Base-by-base conservation (phyloP, 176 grass and related monocot species). In the Musa itinerans region DNA sequence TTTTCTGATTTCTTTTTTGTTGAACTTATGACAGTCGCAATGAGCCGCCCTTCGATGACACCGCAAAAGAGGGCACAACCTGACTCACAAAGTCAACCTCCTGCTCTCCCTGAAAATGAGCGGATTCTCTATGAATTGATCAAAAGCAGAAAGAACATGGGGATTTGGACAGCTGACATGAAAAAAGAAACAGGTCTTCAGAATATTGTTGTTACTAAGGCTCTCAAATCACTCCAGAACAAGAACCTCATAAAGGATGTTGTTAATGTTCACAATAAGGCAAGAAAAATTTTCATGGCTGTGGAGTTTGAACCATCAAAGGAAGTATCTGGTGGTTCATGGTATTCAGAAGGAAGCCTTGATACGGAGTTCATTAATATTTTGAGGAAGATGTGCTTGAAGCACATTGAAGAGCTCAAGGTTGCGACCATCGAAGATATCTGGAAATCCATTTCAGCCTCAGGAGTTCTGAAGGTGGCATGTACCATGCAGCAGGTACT, bases 271-370 rank as follows among this genome's bases (percentile, higher is more conserved):
- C 86, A 84, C 74, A 78, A 84, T 52, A 79, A 80, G 52, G 53
- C 26, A 55, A 83, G 67, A 83, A 92, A 92, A 83, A 63, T 83
- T 51, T 88, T 81, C 83, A 88, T 92, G 89, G 86, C 72, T 81
- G 64, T 76, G 9, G 83, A 87, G 29, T 83, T 88, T 78, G 61
- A 86, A 59, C 89, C 89, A 34, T 73, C 83, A 10, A 23, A 79
- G 11, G 86, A 92, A 83, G 78, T 88, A 63, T 83, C 89, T 1
- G 89, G 86, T 1, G 86, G 89, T 15, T 71, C 81, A 54, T 92
- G 89, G 89, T 92, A 86, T 74, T 82, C 80, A 76, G 73, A 88
- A 11, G 89, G 89, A 29, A 76, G 61, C 50, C 86, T 92, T 50
- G 85, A 88, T 48, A 69, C 57, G 8, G 72, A 83, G 26, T 79